Base-by-base conservation (phyloP, 768 basidiomycete genomes). In the Naganishia friedmannii region DNA sequence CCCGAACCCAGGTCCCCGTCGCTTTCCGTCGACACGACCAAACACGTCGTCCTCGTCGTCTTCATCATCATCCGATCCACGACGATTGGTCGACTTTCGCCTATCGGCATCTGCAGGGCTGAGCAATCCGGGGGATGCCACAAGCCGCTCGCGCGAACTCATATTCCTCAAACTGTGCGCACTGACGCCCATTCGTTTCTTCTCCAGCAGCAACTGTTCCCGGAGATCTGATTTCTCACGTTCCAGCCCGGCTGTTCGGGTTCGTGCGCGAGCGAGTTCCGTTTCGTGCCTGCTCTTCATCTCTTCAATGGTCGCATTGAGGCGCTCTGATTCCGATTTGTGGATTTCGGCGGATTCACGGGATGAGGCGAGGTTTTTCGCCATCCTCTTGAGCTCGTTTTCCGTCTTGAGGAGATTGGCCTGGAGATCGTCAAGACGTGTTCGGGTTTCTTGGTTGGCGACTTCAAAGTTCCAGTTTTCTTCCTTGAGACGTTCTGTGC, bases 381-480 rank as follows among this genome's bases (percentile, higher is more conserved):
- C 87, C 51, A 93, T 85, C 4, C 90, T 88, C 79, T 92, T 90
- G 73, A 90, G 87, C 73, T 97, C 96, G 45, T 86, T 83, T 76
- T 94, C 92, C 26, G 91, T 83, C 54, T 91, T 88, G 73, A 87
- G 85, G 3, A 85, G 82, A 9, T 88, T 84, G 21, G 88, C 81
- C 72, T 91, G 88, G 0, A 87, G 85, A 58, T 90, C 88, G 34
- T 85, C 77, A 55, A 90, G 84, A 73, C 90, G 87, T 0, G 86
- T 83, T 46, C 89, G 88, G 28, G 93, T 85, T 70, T 96, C 93
- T 79, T 98, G 95, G 32, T 93, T 83, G 19, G 87, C 86, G 58
- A 97, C 93, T 83, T 98, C 95, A 69, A 97, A 88, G 77, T 98
- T 95, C 96, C 96, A 98, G 80, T 96, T 98, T 82, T 94, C 93